phyloP scores from a whole-genome alignment of 1,284 basidiomycete species.

The Tylopilus orsonianus region DNA sequence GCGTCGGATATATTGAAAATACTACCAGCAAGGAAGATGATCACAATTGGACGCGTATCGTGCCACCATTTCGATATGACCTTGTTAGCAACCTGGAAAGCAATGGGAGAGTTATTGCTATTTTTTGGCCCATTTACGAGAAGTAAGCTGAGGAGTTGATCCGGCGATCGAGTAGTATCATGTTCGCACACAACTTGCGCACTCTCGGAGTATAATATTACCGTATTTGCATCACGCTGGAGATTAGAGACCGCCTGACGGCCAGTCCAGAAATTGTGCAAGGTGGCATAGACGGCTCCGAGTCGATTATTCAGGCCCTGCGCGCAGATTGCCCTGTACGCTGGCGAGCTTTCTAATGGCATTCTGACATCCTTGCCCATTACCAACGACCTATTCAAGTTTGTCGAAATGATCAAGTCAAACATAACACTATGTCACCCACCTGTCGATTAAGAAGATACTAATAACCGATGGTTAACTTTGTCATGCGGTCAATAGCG shows the following conservation, averaged over 20 bases:
- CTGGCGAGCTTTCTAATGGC: constrained; percentile 44
- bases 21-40: constrained; percentile 64
- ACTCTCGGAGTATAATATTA: constrained; percentile 47
- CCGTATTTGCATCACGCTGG: constrained; percentile 54
- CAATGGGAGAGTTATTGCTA: constrained; percentile 47
- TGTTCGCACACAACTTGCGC: constrained; percentile 38
- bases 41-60: constrained; percentile 51
- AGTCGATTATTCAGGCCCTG: constrained; percentile 44
- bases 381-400: constrained; percentile 44
- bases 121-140: constrained; percentile 37
- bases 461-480: constrained; percentile 31
- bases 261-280: constrained; percentile 53
- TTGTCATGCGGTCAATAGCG: neutral
- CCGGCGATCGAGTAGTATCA: constrained; percentile 46
- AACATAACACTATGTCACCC: neutral
- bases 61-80: constrained; percentile 51
- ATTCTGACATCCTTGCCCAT: constrained; percentile 43
- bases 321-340: constrained; percentile 18
- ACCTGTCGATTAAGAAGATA: constrained; percentile 55
- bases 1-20: constrained; percentile 34
- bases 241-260: constrained; percentile 37
- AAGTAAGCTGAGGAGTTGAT: constrained; percentile 43
- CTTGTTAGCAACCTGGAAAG: constrained; percentile 38
- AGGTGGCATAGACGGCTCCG: constrained; percentile 55
- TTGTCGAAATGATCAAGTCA: neutral